Conservation (phyloP, 179 eudicot genomes). For the Spergularia azorica region DNA sequence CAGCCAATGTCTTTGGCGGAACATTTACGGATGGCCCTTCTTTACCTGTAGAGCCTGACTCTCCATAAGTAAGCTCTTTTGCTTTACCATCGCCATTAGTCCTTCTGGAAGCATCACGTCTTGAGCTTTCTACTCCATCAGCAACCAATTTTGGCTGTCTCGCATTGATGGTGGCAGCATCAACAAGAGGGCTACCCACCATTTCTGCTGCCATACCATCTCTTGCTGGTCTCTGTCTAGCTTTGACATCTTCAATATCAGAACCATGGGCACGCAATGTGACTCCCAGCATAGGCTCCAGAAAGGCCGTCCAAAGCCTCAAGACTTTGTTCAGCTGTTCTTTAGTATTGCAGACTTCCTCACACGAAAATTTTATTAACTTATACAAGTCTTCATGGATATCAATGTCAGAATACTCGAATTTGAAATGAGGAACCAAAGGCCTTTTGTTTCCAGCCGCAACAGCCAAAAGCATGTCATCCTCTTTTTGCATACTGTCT, state of each 20-base stretch:
- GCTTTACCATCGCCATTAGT: constrained; percentile 42
- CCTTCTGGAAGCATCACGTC: constrained; percentile 38
- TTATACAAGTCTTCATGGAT: constrained; percentile 79
- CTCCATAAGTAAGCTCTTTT: constrained; percentile 40
- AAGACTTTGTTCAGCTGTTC: constrained; percentile 82
- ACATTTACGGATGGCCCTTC: constrained; percentile 24
- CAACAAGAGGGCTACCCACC: constrained; percentile 42
- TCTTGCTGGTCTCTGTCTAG: constrained; percentile 35
- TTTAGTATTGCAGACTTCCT: constrained; percentile 81
- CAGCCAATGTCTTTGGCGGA: constrained; percentile 36
- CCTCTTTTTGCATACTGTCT: constrained; percentile 72
- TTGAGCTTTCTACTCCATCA: constrained; percentile 44
- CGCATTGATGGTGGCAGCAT: constrained; percentile 34
- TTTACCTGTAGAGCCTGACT: constrained; percentile 24
- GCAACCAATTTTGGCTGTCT: constrained; percentile 46
- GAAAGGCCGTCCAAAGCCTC: constrained; percentile 80
- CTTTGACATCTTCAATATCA: constrained; percentile 49
- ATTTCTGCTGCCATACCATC: constrained; percentile 41
- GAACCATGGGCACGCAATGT: constrained; percentile 39
- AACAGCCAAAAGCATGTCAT: constrained; percentile 66
- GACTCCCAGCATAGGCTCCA: constrained; percentile 83
- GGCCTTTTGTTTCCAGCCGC: constrained; percentile 76
- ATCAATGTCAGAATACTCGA: constrained; percentile 60
- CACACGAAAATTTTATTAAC: constrained; percentile 79
- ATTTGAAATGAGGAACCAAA: constrained; percentile 61